Conservation (phyloP, 1,139 yeast genomes). For the Taphrina confusa region DNA sequence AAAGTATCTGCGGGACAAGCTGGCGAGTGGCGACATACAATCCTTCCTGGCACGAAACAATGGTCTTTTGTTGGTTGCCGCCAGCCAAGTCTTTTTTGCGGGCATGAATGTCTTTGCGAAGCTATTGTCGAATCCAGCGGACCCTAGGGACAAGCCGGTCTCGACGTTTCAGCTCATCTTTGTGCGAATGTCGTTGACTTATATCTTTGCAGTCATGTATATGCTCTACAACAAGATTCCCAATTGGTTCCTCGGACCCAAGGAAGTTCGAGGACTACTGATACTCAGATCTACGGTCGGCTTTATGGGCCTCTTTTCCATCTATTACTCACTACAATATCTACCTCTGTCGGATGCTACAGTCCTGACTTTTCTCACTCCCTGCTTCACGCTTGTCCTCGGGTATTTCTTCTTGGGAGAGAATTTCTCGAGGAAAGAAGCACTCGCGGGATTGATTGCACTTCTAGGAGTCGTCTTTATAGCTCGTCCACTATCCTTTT, state of each 20-base stretch:
- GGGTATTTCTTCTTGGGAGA: constrained; percentile 72
- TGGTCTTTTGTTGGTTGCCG: constrained; percentile 39
- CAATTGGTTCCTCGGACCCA: constrained; percentile 73
- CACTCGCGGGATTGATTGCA: constrained; percentile 66
- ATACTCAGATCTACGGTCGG: constrained; percentile 72
- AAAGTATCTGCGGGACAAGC: constrained; percentile 4
- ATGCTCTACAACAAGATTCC: constrained; percentile 44
- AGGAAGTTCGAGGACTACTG: constrained; percentile 57
- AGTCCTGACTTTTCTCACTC: constrained; percentile 74
- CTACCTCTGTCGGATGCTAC: constrained; percentile 77
- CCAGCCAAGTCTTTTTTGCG: constrained; percentile 65
- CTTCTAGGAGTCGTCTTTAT: constrained; percentile 74
- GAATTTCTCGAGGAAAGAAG: constrained; percentile 66
- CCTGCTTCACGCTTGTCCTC: constrained; percentile 71
- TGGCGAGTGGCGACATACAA: neutral
- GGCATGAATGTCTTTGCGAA: constrained; percentile 76
- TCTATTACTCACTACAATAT: constrained; percentile 72
- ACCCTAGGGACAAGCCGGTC: constrained; percentile 52
- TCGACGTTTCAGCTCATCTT: constrained; percentile 77
- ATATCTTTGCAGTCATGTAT: constrained; percentile 31
- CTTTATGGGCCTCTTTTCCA: constrained; percentile 73
- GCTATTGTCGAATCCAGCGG: constrained; percentile 64
- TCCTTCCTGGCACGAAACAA: constrained; percentile 32
- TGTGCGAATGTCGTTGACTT: constrained; percentile 58
- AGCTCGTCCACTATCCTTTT: constrained; percentile 61